These are phyloP conservation scores for Musa balbisiana DNA, from an alignment of 202 grass and related monocot species.

Conservation along the genomic window DNA sequence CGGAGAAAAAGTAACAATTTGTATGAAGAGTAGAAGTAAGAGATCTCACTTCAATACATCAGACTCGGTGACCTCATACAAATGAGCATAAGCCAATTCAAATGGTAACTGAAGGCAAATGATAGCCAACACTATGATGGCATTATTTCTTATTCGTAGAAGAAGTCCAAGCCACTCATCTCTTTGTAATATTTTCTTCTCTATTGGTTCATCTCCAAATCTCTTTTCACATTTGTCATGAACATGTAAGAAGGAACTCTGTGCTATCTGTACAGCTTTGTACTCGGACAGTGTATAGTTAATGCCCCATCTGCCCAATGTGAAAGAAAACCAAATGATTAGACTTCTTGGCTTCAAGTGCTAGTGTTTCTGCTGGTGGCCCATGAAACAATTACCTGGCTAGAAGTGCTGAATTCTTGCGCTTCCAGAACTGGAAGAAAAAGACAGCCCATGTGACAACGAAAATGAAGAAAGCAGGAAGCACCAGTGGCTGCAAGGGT, in stretches of 20 bases:
- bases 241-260: constrained; percentile 28
- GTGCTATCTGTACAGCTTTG: constrained; percentile 53
- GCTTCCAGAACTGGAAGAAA: constrained; percentile 99
- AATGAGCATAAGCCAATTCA: constrained; percentile 92
- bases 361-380: neutral
- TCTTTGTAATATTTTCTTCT: constrained; percentile 80
- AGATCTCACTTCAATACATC: constrained; percentile 55
- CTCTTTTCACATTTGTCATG: constrained; percentile 41
- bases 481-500: constrained; percentile 76
- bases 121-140: constrained; percentile 77
- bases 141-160: constrained; percentile 84
- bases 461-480: constrained; percentile 92
- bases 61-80: constrained; percentile 69
- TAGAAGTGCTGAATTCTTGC: constrained; percentile 88
- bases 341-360: neutral
- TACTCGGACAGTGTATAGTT: constrained; percentile 86
- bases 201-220: constrained; percentile 36
- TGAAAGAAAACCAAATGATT: neutral
- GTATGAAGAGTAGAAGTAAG: constrained; percentile 8
- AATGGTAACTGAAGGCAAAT: constrained; percentile 97
- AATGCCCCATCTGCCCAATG: constrained; percentile 71
- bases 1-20: neutral
- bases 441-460: constrained; percentile 89
- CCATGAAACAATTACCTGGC: constrained; percentile 42
- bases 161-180: constrained; percentile 87